Evolutionary conservation across 306 rosid species (phyloP).

Genomic region (Corylus heterophylla): DNA sequence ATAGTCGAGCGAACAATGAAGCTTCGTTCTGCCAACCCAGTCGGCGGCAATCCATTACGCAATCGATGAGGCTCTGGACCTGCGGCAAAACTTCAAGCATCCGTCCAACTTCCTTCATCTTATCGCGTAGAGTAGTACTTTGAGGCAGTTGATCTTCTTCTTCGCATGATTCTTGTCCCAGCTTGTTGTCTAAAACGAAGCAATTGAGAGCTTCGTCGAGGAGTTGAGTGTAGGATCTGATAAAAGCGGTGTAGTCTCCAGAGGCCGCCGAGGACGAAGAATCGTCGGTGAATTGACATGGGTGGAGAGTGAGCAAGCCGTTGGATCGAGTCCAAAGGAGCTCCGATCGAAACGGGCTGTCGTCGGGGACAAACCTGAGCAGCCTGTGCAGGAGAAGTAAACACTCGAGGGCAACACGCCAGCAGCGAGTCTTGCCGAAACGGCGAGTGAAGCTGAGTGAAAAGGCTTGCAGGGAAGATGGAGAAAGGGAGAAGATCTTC

Average conservation of each 20-base stretch:
- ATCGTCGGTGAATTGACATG: conserved; percentile 53
- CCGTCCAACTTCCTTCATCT: conserved; percentile 48
- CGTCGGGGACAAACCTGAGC: conserved; percentile 53
- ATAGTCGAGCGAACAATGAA: conserved; percentile 46
- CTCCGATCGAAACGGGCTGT: conserved; percentile 38
- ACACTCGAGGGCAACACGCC: conserved; percentile 87
- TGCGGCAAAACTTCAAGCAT: conserved; percentile 63
- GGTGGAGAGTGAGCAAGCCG: conserved; percentile 59
- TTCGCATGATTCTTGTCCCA: background rate
- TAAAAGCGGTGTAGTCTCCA: conserved; percentile 40
- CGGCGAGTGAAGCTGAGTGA: conserved; percentile 65
- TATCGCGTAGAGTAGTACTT: conserved; percentile 27
- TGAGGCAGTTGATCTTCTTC: background rate
- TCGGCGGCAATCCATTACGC: conserved; percentile 68
- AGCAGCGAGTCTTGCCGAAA: conserved; percentile 55
- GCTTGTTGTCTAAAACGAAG: conserved; percentile 28
- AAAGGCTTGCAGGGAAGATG: conserved; percentile 48
- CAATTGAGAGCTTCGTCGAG: conserved; percentile 60
- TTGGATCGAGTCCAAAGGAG: conserved; percentile 54
- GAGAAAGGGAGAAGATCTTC: conserved; percentile 64
- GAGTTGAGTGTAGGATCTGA: conserved; percentile 58
- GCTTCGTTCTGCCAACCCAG: conserved; percentile 38
- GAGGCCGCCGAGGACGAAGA: conserved; percentile 30
- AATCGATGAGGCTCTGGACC: conserved; percentile 59
- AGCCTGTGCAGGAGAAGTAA: conserved; percentile 78